Conservation (phyloP, 2,329 filamentous ascomycete species). For the Harringtonia lauricola region DNA sequence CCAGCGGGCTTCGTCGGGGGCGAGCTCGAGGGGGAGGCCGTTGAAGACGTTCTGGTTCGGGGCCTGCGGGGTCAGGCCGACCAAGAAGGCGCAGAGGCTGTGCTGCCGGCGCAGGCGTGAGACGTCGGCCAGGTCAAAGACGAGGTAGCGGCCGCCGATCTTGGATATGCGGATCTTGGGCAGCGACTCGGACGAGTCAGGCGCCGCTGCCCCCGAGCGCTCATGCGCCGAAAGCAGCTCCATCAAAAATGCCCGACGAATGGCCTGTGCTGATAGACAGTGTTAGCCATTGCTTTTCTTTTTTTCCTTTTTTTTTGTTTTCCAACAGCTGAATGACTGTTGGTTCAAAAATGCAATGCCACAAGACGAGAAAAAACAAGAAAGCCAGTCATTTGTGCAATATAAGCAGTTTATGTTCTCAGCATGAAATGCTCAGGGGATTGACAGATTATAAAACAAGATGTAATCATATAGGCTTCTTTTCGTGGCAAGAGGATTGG, state of each 20-base stretch:
- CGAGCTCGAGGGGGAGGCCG: conserved; percentile 77
- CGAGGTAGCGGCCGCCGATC: conserved; percentile 70
- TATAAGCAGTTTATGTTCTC: conserved; percentile 16
- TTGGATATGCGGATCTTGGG: conserved; percentile 67
- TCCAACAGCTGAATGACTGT: no score
- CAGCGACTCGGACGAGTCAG: conserved; percentile 5
- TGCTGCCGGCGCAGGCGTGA: conserved; percentile 67
- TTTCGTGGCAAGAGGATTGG: background rate
- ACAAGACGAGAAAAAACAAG: conserved; percentile 12
- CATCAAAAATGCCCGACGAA: background rate
- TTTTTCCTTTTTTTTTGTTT: no score
- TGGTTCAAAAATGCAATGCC: background rate
- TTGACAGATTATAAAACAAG: conserved; percentile 45
- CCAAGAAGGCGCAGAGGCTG: conserved; percentile 76
- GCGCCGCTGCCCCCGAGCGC: background rate
- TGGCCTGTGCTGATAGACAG: no score
- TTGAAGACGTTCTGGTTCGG: conserved; percentile 93
- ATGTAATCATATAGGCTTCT: conserved; percentile 33
- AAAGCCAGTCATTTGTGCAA: conserved; percentile 9
- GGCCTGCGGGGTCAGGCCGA: conserved; percentile 81
- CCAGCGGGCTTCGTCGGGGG: conserved; percentile 78
- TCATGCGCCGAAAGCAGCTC: background rate
- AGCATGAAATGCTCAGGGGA: conserved; percentile 40
- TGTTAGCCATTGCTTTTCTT: no score
- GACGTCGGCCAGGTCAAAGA: conserved; percentile 79